A percentile compares a stretch with the other conserved stretches of the same genome.
These are phyloP conservation scores for Taphrina communis DNA, from an alignment of 1,139 yeast genomes.

Conservation along the genomic window DNA sequence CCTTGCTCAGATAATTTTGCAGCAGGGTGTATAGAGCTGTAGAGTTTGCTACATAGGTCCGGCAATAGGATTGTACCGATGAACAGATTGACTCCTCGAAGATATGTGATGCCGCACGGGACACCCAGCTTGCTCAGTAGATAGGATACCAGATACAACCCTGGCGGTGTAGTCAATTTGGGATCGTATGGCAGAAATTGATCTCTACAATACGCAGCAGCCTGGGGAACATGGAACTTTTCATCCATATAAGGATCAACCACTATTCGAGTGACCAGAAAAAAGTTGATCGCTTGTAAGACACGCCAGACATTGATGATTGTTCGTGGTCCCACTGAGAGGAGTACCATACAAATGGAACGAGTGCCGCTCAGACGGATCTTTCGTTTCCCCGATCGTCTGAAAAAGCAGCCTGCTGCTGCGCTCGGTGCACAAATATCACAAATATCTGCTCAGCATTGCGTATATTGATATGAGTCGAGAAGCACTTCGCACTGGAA, in stretches of 20 bases:
- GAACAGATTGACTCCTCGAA: constrained; percentile 18
- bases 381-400: too few species aligned
- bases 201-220: constrained; percentile 67
- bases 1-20: constrained; percentile 21
- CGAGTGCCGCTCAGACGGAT: not conserved
- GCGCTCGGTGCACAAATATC: too few species aligned
- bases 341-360: not conserved
- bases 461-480: too few species aligned
- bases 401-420: too few species aligned
- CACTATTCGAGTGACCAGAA: constrained; percentile 45
- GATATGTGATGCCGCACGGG: constrained; percentile 16
- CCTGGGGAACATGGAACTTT: constrained; percentile 81
- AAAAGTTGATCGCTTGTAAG: constrained; percentile 34
- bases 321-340: not conserved
- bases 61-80: constrained; percentile 50
- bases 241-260: constrained; percentile 60
- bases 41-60: constrained; percentile 49
- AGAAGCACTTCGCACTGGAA: too few species aligned
- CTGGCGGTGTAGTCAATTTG: constrained; percentile 97
- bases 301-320: constrained; percentile 20
- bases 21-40: constrained; percentile 50
- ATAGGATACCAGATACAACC: constrained; percentile 59
- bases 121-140: constrained; percentile 2
- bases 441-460: too few species aligned
- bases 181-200: constrained; percentile 75